A percentile compares a stretch with the other conserved stretches of the same genome.
Evolutionary conservation across 129 eudicot genomes (phyloP).

Genomic region (Heracleum sosnowskyi): DNA sequence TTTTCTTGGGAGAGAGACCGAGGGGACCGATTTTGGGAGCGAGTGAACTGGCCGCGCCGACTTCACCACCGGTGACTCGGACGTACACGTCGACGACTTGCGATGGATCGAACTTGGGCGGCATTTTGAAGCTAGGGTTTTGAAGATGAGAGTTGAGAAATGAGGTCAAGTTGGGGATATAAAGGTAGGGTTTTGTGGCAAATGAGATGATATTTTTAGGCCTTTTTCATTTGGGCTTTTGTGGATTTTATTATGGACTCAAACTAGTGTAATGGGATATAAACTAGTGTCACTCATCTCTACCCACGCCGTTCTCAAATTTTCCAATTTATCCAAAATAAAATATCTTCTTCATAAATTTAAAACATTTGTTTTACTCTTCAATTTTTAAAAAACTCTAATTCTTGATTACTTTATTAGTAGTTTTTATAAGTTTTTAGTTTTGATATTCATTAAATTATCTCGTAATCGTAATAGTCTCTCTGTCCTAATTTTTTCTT

Average conservation of each 20-base stretch:
- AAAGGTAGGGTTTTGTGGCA: neutral
- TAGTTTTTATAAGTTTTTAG: too few species aligned
- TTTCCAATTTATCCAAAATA: too few species aligned
- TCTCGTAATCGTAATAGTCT: too few species aligned
- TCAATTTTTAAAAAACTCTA: too few species aligned
- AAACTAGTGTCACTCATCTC: too few species aligned
- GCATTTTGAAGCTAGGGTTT: conserved; percentile 55
- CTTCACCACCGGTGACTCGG: conserved; percentile 78
- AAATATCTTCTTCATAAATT: too few species aligned
- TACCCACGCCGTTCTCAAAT: too few species aligned
- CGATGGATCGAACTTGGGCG: conserved; percentile 66
- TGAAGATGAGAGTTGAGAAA: neutral
- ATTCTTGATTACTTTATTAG: too few species aligned
- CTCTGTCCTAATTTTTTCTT: too few species aligned
- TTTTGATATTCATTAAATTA: too few species aligned
- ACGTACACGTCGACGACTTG: conserved; percentile 78
- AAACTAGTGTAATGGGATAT: neutral
- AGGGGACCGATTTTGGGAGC: conserved; percentile 82
- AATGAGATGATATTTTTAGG: neutral
- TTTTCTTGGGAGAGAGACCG: conserved; percentile 75
- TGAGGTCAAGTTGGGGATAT: neutral
- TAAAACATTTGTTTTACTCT: too few species aligned
- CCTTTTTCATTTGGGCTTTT: neutral
- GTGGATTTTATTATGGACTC: too few species aligned
- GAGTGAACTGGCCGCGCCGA: conserved; percentile 31